A percentile compares a stretch with the other conserved stretches of the same genome.
Conservation (phyloP, 1,284 basidiomycete genomes). For the Amylostereum areolatum region DNA sequence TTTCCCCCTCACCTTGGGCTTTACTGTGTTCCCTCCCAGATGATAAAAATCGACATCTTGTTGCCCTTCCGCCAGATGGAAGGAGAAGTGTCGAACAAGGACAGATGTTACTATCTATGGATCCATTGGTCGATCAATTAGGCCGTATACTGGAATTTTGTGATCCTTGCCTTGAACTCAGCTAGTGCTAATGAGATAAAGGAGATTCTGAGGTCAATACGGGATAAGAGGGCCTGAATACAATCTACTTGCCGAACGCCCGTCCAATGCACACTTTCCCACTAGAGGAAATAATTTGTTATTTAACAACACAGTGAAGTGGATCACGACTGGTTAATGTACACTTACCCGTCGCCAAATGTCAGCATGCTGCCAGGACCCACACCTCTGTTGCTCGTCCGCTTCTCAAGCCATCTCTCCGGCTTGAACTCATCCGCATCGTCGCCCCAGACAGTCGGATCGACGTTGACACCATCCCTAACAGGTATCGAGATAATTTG, state of each 20-base stretch:
- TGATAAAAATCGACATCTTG: slow-evolving; percentile 17
- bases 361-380: slow-evolving; percentile 14
- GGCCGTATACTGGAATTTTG: too few species aligned
- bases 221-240: too few species aligned
- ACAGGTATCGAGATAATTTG: slow-evolving; percentile 11
- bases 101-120: slow-evolving; percentile 11
- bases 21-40: slow-evolving; percentile 14
- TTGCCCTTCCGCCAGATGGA: slow-evolving; percentile 7
- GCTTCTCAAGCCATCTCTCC: slow-evolving; percentile 20
- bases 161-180: slow-evolving; percentile 15
- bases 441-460: slow-evolving; percentile 14
- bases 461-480: slow-evolving; percentile 15
- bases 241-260: slow-evolving; percentile 11
- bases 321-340: not conserved
- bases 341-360: slow-evolving; percentile 17
- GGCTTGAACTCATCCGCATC: slow-evolving; percentile 15
- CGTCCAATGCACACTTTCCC: slow-evolving; percentile 16
- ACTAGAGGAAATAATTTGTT: slow-evolving; percentile 1
- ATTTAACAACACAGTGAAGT: not conserved
- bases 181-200: slow-evolving; percentile 9
- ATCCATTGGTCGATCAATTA: too few species aligned
- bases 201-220: too few species aligned
- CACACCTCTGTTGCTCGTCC: slow-evolving; percentile 9
- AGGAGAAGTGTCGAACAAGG: slow-evolving; percentile 10
- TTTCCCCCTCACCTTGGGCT: slow-evolving; percentile 15